Percentiles rank a stretch among this genome's conserved stretches.
Conservation (phyloP, 1,284 basidiomycete species). For the Xanthoconium separans region DNA sequence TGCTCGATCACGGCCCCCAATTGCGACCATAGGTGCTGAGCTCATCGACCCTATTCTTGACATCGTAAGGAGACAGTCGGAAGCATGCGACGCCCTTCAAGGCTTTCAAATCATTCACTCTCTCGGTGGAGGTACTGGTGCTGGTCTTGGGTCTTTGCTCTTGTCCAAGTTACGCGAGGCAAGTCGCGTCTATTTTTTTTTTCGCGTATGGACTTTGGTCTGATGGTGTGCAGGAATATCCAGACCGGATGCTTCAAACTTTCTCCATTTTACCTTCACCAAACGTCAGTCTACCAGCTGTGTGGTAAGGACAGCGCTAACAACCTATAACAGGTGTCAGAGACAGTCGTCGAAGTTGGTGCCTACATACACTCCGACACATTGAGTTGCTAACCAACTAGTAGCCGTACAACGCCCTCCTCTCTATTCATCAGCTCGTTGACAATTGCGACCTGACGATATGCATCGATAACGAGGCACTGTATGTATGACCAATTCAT, state of each 20-base stretch:
- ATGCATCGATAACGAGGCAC: conserved; percentile 92
- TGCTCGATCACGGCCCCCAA: not conserved
- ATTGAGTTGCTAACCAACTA: conserved; percentile 1
- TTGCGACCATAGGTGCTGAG: conserved; percentile 68
- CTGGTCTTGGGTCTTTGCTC: conserved; percentile 82
- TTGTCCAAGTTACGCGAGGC: conserved; percentile 85
- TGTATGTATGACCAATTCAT: conserved; percentile 46
- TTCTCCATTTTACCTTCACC: conserved; percentile 93
- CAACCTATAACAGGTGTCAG: conserved; percentile 64
- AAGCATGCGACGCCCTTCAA: conserved; percentile 85
- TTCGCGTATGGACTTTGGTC: not conserved
- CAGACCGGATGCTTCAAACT: conserved; percentile 91
- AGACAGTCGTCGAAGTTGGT: conserved; percentile 87
- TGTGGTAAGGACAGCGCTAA: conserved; percentile 13
- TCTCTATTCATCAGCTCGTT: conserved; percentile 89
- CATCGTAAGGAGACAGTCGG: conserved; percentile 70
- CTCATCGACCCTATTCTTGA: conserved; percentile 85
- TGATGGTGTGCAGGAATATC: conserved; percentile 63
- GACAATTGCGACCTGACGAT: conserved; percentile 91
- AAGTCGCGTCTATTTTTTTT: conserved; percentile 6
- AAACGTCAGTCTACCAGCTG: conserved; percentile 50
- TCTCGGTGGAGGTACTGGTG: conserved; percentile 91
- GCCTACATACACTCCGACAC: not conserved
- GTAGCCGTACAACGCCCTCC: conserved; percentile 86
- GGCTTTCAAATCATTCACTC: conserved; percentile 95